phyloP scores from a whole-genome alignment of 129 eudicot species.

The Chrysanthemum lavandulifolium region DNA sequence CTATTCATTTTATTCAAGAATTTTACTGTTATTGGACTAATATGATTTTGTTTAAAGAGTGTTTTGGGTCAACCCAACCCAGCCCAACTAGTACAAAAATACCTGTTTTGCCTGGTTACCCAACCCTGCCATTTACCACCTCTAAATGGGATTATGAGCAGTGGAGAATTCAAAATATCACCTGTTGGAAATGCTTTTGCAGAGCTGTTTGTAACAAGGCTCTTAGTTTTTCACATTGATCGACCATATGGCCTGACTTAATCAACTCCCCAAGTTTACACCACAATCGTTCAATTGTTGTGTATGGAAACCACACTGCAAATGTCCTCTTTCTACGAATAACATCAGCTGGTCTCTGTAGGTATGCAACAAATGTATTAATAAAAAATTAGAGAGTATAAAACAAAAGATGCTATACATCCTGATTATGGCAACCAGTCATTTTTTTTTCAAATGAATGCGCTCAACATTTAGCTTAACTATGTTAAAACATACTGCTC shows the following conservation, averaged over 20 bases:
- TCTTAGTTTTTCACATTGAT: slow-evolving; percentile 85
- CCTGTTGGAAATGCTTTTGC: slow-evolving; percentile 73
- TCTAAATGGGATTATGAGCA: background rate
- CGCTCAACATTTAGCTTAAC: too few species aligned
- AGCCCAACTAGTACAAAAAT: too few species aligned
- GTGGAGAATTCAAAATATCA: slow-evolving; percentile 21
- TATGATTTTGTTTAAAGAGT: too few species aligned
- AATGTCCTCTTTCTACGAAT: slow-evolving; percentile 67
- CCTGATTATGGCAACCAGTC: too few species aligned
- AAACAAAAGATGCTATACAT: too few species aligned
- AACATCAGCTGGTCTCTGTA: slow-evolving; percentile 86
- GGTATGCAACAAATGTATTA: background rate
- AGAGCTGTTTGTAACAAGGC: slow-evolving; percentile 60
- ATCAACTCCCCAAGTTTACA: slow-evolving; percentile 70
- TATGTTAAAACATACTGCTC: too few species aligned
- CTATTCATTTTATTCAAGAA: too few species aligned
- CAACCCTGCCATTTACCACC: background rate
- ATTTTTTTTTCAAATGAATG: too few species aligned
- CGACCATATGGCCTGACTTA: slow-evolving; percentile 63
- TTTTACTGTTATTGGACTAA: too few species aligned
- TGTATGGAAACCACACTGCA: slow-evolving; percentile 94
- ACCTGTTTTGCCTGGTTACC: too few species aligned
- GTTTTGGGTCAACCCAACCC: background rate
- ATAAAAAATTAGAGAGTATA: background rate
- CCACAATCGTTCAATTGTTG: slow-evolving; percentile 84